Conservation (phyloP, 805 yeast genomes). For the Pichia nakasei region DNA sequence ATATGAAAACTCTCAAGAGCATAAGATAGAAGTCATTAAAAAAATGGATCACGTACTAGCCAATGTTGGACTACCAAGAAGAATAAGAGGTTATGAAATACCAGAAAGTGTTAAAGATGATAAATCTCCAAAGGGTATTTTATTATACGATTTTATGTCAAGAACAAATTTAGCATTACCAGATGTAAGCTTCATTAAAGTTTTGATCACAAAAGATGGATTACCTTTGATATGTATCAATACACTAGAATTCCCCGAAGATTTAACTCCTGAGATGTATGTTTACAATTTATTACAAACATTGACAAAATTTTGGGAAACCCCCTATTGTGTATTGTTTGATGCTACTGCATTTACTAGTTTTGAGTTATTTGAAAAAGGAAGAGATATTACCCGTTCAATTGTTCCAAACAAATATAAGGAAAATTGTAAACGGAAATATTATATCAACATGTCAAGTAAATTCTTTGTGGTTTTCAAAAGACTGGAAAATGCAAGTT, state of each 20-base stretch:
- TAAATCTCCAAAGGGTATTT: constrained; percentile 37
- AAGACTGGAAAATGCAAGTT: constrained; percentile 6
- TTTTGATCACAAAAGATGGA: constrained; percentile 65
- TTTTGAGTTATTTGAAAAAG: constrained; percentile 8
- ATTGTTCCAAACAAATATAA: constrained; percentile 43
- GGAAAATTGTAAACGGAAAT: constrained; percentile 44
- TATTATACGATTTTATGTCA: constrained; percentile 65
- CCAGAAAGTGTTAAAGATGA: constrained; percentile 44
- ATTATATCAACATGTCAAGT: constrained; percentile 42
- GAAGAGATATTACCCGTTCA: constrained; percentile 15
- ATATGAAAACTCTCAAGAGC: constrained; percentile 10
- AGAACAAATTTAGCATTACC: constrained; percentile 50
- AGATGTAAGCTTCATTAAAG: constrained; percentile 44
- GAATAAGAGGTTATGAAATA: constrained; percentile 46
- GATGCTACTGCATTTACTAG: constrained; percentile 57
- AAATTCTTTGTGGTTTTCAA: constrained; percentile 13
- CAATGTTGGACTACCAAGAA: constrained; percentile 50
- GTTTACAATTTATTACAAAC: constrained; percentile 55
- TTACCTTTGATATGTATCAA: constrained; percentile 56
- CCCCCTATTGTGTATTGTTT: constrained; percentile 49
- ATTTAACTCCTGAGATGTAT: constrained; percentile 39
- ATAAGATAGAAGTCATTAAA: constrained; percentile 25
- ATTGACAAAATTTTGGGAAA: constrained; percentile 63
- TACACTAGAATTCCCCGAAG: constrained; percentile 27
- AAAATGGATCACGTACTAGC: constrained; percentile 40